Percentiles rank a stretch among this genome's conserved stretches.
phyloP scores from a whole-genome alignment of 805 yeast genomes.

The Candida tibetensis region DNA sequence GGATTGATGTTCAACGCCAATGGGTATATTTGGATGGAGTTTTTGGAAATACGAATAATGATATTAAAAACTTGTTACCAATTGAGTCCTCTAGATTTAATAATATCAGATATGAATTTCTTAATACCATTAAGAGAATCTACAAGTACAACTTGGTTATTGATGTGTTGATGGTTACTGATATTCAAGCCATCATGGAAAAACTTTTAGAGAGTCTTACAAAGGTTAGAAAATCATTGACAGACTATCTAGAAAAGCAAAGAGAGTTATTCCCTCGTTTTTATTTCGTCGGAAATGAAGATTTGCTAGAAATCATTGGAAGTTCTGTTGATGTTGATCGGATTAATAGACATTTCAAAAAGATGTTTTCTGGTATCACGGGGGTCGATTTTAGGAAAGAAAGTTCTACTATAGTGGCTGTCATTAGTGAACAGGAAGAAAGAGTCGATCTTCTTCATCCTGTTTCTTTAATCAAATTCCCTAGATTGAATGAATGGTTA shows the following conservation, averaged over 20 bases:
- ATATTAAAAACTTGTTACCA: slow-evolving; percentile 63
- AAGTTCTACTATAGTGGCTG: slow-evolving; percentile 37
- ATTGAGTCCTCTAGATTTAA: slow-evolving; percentile 66
- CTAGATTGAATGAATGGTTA: slow-evolving; percentile 62
- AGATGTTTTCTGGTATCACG: slow-evolving; percentile 68
- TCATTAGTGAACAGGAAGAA: slow-evolving; percentile 70
- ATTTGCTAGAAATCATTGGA: slow-evolving; percentile 79
- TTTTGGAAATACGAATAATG: slow-evolving; percentile 53
- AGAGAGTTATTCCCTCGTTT: slow-evolving; percentile 76
- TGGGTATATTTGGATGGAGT: slow-evolving; percentile 87
- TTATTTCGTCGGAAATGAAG: slow-evolving; percentile 88
- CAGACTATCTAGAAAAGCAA: slow-evolving; percentile 78
- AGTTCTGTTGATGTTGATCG: slow-evolving; percentile 44
- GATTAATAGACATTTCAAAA: slow-evolving; percentile 60
- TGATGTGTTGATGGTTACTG: slow-evolving; percentile 53
- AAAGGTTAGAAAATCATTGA: slow-evolving; percentile 61
- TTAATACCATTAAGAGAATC: slow-evolving; percentile 47
- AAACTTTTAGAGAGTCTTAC: slow-evolving; percentile 54
- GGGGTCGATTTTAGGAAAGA: slow-evolving; percentile 36
- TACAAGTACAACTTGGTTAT: slow-evolving; percentile 49
- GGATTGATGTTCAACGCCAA: slow-evolving; percentile 85
- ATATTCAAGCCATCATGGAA: slow-evolving; percentile 44
- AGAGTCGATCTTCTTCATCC: slow-evolving; percentile 38
- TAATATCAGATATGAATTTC: slow-evolving; percentile 59
- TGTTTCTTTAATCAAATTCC: slow-evolving; percentile 40